Evolutionary conservation across 2,329 filamentous ascomycete species (phyloP).

Genomic region (Cladosporium cucumerinum): DNA sequence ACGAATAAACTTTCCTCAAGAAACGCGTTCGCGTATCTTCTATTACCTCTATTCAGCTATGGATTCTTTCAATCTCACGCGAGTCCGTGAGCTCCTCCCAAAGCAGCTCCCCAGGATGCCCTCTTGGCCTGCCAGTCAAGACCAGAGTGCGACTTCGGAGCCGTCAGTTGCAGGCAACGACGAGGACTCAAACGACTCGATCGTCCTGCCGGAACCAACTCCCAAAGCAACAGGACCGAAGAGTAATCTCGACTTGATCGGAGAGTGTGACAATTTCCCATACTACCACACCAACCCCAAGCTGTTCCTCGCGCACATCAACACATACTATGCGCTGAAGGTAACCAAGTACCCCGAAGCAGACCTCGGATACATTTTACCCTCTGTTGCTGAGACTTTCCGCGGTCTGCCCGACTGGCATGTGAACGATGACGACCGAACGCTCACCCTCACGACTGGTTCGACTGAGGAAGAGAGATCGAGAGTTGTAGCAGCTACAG

Average conservation of each 20-base stretch:
- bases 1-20: not conserved
- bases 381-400: conserved; percentile 58
- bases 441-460: conserved; percentile 57
- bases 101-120: conserved; percentile 31
- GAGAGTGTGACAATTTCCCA: conserved; percentile 67
- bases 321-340: conserved; percentile 61
- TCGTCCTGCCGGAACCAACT: conserved; percentile 28
- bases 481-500: conserved; percentile 53
- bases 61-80: conserved; percentile 32
- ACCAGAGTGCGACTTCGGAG: not conserved
- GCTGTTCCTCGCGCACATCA: conserved; percentile 47
- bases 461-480: conserved; percentile 63
- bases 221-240: conserved; percentile 33
- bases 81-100: conserved; percentile 32
- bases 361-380: conserved; percentile 58
- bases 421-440: conserved; percentile 58
- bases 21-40: not conserved
- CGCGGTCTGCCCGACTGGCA: conserved; percentile 57
- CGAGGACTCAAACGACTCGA: not conserved
- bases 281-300: conserved; percentile 62
- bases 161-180: not conserved
- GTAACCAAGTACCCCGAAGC: conserved; percentile 62
- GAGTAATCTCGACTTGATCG: conserved; percentile 54
- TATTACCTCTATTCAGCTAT: conserved; percentile 12
- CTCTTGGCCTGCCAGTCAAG: conserved; percentile 23